Evolutionary conservation across 257 asterid species (phyloP).

Genomic region (Rubia yunnanensis): DNA sequence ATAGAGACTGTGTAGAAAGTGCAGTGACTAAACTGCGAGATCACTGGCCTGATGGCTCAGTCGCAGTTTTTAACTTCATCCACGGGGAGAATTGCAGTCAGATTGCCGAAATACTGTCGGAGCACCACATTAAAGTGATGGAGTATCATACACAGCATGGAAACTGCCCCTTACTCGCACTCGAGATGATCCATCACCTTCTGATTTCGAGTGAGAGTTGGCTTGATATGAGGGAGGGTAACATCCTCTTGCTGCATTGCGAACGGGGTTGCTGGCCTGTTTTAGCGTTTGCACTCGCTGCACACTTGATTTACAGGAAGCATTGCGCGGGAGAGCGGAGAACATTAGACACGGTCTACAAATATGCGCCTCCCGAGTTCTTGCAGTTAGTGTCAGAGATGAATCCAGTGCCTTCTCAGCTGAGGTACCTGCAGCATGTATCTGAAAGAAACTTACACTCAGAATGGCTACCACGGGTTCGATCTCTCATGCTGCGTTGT

Average conservation of each 20-base stretch:
- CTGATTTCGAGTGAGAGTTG: constrained; percentile 52
- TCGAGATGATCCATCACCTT: constrained; percentile 59
- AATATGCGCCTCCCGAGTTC: constrained; percentile 48
- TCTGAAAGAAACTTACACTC: constrained; percentile 46
- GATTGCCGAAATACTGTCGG: constrained; percentile 24
- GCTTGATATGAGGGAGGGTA: constrained; percentile 48
- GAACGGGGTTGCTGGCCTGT: constrained; percentile 46
- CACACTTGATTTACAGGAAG: constrained; percentile 41
- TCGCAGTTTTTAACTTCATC: constrained; percentile 51
- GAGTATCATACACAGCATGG: constrained; percentile 39
- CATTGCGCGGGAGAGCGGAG: constrained; percentile 43
- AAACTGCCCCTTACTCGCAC: constrained; percentile 41
- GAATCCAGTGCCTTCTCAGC: constrained; percentile 63
- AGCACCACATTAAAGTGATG: constrained; percentile 35
- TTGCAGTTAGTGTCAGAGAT: constrained; percentile 34
- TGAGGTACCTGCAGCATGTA: constrained; percentile 60
- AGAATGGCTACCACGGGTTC: constrained; percentile 48
- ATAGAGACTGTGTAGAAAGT: constrained; percentile 28
- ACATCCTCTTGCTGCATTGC: constrained; percentile 60
- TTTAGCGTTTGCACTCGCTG: constrained; percentile 52
- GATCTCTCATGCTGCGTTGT: constrained; percentile 45
- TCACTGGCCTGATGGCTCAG: constrained; percentile 45
- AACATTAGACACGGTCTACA: constrained; percentile 58
- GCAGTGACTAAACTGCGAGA: constrained; percentile 42
- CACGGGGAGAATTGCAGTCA: constrained; percentile 31